Evolutionary conservation across 441 rosid species (phyloP).

Genomic region (Pelargonium citronellum): DNA sequence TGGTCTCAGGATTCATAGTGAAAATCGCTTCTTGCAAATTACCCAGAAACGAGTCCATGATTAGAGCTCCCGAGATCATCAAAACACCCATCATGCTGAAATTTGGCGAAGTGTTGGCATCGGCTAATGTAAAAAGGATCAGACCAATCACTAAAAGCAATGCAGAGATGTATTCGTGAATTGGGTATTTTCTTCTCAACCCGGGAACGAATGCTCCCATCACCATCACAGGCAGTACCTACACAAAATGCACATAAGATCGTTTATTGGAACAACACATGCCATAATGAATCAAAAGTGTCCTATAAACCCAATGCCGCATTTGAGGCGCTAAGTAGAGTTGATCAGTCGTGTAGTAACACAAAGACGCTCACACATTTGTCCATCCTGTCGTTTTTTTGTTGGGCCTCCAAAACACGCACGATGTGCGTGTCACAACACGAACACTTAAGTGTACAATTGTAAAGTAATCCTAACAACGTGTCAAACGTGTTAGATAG

Average conservation of each 20-base stretch:
- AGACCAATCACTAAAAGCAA: constrained; percentile 61
- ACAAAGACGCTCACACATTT: too few species aligned
- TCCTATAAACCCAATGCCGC: too few species aligned
- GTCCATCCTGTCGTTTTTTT: too few species aligned
- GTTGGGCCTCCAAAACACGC: too few species aligned
- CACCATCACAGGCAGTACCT: constrained; percentile 80
- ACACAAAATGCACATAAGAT: constrained; percentile 3
- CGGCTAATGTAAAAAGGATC: constrained; percentile 70
- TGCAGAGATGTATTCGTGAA: constrained; percentile 68
- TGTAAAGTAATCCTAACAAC: too few species aligned
- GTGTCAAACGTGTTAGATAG: too few species aligned
- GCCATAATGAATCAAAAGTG: too few species aligned
- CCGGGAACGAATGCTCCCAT: constrained; percentile 87
- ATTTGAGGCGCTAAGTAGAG: too few species aligned
- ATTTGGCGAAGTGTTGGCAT: constrained; percentile 68
- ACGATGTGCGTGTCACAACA: too few species aligned
- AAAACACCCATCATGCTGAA: constrained; percentile 62
- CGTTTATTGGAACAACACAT: background rate
- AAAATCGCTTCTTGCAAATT: constrained; percentile 90
- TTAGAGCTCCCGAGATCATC: constrained; percentile 60
- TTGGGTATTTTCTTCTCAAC: constrained; percentile 63
- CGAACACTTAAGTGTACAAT: too few species aligned
- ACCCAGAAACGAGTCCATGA: constrained; percentile 77
- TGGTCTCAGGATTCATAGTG: constrained; percentile 66
- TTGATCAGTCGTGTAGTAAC: too few species aligned